Evolutionary conservation across 1,139 yeast genomes (phyloP).

Genomic region (Suhomyces taliae): DNA sequence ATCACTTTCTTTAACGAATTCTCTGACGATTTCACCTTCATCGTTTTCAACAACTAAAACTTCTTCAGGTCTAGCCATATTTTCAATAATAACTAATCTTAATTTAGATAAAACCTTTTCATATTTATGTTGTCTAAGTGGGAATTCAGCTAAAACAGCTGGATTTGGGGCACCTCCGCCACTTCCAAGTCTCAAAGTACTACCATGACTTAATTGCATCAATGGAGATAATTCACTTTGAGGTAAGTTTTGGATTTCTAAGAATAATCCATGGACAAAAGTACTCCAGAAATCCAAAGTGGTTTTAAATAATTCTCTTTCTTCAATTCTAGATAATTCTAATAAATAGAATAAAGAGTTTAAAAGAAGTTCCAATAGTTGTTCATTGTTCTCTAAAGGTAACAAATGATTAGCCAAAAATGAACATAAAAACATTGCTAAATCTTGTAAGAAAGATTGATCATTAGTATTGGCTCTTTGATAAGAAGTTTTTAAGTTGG

Average conservation of each 20-base stretch:
- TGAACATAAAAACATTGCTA: conserved; percentile 89
- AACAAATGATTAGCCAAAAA: conserved; percentile 75
- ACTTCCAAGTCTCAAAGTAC: conserved; percentile 47
- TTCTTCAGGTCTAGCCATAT: conserved; percentile 98
- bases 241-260: conserved; percentile 83
- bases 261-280: conserved; percentile 75
- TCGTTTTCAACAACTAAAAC: conserved; percentile 95
- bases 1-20: conserved; percentile 94
- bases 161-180: conserved; percentile 89
- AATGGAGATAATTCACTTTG: conserved; percentile 69
- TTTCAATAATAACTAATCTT: conserved; percentile 88
- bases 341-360: conserved; percentile 79
- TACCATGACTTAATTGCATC: conserved; percentile 64
- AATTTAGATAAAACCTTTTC: conserved; percentile 72
- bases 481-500: conserved; percentile 75
- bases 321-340: conserved; percentile 87
- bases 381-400: conserved; percentile 66
- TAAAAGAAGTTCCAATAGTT: conserved; percentile 58
- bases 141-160: conserved; percentile 67
- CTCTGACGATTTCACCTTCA: conserved; percentile 98
- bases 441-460: conserved; percentile 92
- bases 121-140: conserved; percentile 85
- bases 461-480: conserved; percentile 75
- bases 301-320: conserved; percentile 92
- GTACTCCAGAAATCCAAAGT: conserved; percentile 93